Evolutionary conservation across 164 flowering plant species (phyloP).

Genomic region (Stephania yunnanensis): DNA sequence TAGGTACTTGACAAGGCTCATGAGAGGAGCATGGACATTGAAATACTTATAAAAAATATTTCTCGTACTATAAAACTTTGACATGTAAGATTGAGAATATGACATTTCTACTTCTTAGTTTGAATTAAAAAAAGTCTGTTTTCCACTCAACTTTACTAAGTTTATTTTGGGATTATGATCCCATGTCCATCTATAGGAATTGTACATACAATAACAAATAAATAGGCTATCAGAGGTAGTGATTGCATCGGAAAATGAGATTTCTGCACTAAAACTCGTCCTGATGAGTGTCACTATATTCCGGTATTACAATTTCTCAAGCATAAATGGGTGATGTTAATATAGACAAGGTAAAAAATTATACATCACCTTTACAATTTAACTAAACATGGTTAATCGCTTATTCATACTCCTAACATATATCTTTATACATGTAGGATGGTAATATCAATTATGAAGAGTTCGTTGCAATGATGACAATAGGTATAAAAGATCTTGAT

Average conservation of each 20-base stretch:
- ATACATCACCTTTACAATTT: too few species aligned
- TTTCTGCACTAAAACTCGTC: constrained; percentile 67
- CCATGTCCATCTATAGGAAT: constrained; percentile 33
- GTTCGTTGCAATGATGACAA: too few species aligned
- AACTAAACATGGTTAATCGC: too few species aligned
- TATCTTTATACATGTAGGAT: too few species aligned
- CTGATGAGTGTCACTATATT: constrained; percentile 88
- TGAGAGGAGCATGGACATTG: constrained; percentile 23
- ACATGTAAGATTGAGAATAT: constrained; percentile 39
- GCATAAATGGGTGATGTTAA: too few species aligned
- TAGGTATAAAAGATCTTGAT: too few species aligned
- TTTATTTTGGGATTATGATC: background rate
- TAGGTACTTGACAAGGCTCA: constrained; percentile 98
- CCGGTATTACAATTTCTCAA: too few species aligned
- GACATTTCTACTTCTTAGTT: background rate
- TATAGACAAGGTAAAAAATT: too few species aligned
- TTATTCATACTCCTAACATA: too few species aligned
- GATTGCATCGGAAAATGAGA: constrained; percentile 35
- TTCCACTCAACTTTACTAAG: background rate
- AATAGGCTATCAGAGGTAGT: constrained; percentile 40
- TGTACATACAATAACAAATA: constrained; percentile 49
- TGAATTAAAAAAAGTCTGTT: background rate
- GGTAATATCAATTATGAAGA: too few species aligned
- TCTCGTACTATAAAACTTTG: constrained; percentile 59
- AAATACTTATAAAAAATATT: constrained; percentile 94